Conservation (phyloP, 2,329 filamentous ascomycete species). For the Alternaria novae-zelandiae region DNA sequence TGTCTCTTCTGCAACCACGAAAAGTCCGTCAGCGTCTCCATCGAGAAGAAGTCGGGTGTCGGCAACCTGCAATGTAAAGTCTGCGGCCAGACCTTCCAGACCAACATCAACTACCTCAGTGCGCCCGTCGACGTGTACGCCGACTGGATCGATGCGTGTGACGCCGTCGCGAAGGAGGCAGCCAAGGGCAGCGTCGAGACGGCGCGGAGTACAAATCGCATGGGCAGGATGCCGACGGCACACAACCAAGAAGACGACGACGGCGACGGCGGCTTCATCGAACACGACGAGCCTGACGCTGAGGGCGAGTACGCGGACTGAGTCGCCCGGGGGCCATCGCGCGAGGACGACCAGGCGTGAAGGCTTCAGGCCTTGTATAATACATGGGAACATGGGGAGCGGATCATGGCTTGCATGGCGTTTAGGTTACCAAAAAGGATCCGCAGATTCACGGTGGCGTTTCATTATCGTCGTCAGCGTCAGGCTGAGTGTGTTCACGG, state of each 20-base stretch:
- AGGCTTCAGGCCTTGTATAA: conserved; percentile 19
- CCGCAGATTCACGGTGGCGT: conserved; percentile 16
- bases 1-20: conserved; percentile 99
- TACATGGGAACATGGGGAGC: conserved; percentile 11
- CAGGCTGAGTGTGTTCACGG: not conserved
- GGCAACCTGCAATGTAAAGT: conserved; percentile 89
- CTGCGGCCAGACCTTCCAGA: conserved; percentile 93
- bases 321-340: not conserved
- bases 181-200: conserved; percentile 48
- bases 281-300: conserved; percentile 48
- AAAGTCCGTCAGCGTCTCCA: conserved; percentile 85
- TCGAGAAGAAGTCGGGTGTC: conserved; percentile 91
- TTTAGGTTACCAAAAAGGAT: conserved; percentile 28
- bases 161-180: conserved; percentile 71
- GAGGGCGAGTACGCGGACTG: conserved; percentile 46
- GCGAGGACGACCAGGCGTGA: not conserved
- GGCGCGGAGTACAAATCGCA: conserved; percentile 34
- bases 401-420: conserved; percentile 29
- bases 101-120: conserved; percentile 89
- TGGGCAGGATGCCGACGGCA: conserved; percentile 29
- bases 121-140: conserved; percentile 94
- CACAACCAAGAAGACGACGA: conserved; percentile 28
- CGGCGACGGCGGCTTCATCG: conserved; percentile 47
- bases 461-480: not conserved
- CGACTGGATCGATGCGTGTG: conserved; percentile 97